Conservation (phyloP, 2,329 filamentous ascomycete genomes). For the Pseudogymnoascus sp. region DNA sequence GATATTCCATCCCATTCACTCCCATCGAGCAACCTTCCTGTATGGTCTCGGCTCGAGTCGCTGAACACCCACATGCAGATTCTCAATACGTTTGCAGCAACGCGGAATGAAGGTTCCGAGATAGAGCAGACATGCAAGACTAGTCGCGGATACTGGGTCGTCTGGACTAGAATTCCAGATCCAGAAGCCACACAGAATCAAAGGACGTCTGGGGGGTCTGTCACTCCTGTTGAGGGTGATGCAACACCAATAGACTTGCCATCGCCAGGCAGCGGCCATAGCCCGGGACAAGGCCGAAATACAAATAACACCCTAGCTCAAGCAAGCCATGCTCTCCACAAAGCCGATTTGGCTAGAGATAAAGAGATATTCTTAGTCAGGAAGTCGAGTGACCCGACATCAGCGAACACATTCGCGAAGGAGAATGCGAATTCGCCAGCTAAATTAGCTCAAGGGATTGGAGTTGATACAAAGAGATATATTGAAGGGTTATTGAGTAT, state of each 20-base stretch:
- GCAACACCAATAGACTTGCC: neutral
- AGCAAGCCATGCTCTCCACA: neutral
- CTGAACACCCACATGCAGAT: constrained; percentile 57
- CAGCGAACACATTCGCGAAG: constrained; percentile 18
- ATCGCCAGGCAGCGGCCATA: neutral
- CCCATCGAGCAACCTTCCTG: constrained; percentile 22
- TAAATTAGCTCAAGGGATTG: constrained; percentile 61
- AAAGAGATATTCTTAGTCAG: constrained; percentile 57
- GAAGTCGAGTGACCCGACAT: constrained; percentile 44
- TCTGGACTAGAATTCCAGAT: constrained; percentile 51
- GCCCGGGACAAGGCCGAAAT: neutral
- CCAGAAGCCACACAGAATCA: constrained; percentile 20
- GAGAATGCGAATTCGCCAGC: constrained; percentile 45
- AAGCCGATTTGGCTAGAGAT: constrained; percentile 18
- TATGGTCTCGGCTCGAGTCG: constrained; percentile 54
- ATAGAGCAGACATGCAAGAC: constrained; percentile 58
- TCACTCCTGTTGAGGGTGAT: neutral
- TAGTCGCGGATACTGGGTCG: constrained; percentile 59
- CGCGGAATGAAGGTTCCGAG: constrained; percentile 36
- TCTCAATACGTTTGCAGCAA: constrained; percentile 45
- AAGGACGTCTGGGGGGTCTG: neutral
- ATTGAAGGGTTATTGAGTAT: constrained; percentile 63
- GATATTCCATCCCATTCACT: constrained; percentile 47
- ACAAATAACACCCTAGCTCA: neutral
- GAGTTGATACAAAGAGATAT: constrained; percentile 66